Evolutionary conservation across 495 filamentous ascomycete genomes (phyloP).

Genomic region (Trichoderma orchidacearum): DNA sequence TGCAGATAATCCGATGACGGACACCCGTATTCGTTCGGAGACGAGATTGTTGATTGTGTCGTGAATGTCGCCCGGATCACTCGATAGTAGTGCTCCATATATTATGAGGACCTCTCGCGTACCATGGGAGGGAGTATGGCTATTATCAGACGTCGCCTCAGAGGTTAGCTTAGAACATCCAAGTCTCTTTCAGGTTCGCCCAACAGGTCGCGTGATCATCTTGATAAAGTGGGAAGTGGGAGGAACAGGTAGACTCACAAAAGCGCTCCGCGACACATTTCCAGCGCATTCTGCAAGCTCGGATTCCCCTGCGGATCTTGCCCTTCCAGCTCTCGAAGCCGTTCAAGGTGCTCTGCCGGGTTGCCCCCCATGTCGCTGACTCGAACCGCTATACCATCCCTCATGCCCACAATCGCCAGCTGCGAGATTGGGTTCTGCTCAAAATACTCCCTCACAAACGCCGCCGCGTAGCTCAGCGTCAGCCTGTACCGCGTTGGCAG

Average conservation of each 20-base stretch:
- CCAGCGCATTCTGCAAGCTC: conserved; percentile 85
- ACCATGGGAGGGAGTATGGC: conserved; percentile 82
- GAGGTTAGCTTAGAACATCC: conserved; percentile 6
- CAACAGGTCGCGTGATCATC: too few species aligned
- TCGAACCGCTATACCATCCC: conserved; percentile 73
- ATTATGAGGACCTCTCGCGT: conserved; percentile 86
- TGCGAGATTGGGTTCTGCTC: conserved; percentile 99
- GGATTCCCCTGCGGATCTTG: conserved; percentile 82
- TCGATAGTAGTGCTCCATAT: conserved; percentile 78
- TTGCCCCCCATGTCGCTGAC: conserved; percentile 88
- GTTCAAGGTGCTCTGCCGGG: conserved; percentile 72
- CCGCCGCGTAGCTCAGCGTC: conserved; percentile 67
- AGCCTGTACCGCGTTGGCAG: conserved; percentile 75
- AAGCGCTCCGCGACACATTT: conserved; percentile 81
- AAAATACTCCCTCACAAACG: conserved; percentile 89
- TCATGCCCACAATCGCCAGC: conserved; percentile 78
- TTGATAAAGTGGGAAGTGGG: too few species aligned
- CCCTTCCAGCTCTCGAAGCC: conserved; percentile 47
- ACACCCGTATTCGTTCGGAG: conserved; percentile 68
- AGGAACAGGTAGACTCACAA: conserved; percentile 39
- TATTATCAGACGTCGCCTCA: conserved; percentile 13
- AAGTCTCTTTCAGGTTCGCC: too few species aligned
- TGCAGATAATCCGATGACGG: conserved; percentile 78
- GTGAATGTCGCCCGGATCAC: conserved; percentile 91
- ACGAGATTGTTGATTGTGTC: conserved; percentile 68